Conservation (phyloP, 2,329 filamentous ascomycete genomes). For the Peltaster fructicola region DNA sequence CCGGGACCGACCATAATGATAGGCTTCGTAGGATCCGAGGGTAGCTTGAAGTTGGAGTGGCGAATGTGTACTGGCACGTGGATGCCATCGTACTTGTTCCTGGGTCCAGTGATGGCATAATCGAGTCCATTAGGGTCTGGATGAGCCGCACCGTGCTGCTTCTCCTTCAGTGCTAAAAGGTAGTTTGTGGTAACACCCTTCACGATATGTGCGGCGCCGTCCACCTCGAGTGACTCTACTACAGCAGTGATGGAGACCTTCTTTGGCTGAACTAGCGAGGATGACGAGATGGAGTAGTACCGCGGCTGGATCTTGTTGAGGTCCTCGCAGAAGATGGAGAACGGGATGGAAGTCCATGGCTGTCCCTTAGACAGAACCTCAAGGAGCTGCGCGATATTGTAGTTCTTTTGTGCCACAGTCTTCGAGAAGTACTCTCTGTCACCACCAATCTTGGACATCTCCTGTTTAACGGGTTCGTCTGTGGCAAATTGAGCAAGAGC, state of each 20-base stretch:
- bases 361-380: constrained; percentile 52
- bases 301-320: constrained; percentile 89
- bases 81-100: constrained; percentile 93
- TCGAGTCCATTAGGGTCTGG: constrained; percentile 70
- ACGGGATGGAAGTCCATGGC: constrained; percentile 71
- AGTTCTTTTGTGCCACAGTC: constrained; percentile 61
- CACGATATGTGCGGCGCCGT: constrained; percentile 60
- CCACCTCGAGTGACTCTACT: constrained; percentile 66
- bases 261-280: constrained; percentile 80
- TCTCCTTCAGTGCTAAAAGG: constrained; percentile 82
- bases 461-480: constrained; percentile 64
- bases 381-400: constrained; percentile 80
- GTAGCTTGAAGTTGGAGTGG: constrained; percentile 98
- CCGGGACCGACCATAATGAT: constrained; percentile 93
- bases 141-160: constrained; percentile 74
- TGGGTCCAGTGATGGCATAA: constrained; percentile 73
- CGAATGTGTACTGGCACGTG: constrained; percentile 90
- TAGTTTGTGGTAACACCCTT: constrained; percentile 97
- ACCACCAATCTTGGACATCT: constrained; percentile 72
- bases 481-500: constrained; percentile 80
- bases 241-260: constrained; percentile 91
- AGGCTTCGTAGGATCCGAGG: constrained; percentile 83
- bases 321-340: constrained; percentile 87
- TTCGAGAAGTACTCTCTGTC: constrained; percentile 94
- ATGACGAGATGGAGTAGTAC: constrained; percentile 99